Base-by-base conservation (phyloP, 2,329 filamentous ascomycete genomes). In the Hirsutella minnesotensis region DNA sequence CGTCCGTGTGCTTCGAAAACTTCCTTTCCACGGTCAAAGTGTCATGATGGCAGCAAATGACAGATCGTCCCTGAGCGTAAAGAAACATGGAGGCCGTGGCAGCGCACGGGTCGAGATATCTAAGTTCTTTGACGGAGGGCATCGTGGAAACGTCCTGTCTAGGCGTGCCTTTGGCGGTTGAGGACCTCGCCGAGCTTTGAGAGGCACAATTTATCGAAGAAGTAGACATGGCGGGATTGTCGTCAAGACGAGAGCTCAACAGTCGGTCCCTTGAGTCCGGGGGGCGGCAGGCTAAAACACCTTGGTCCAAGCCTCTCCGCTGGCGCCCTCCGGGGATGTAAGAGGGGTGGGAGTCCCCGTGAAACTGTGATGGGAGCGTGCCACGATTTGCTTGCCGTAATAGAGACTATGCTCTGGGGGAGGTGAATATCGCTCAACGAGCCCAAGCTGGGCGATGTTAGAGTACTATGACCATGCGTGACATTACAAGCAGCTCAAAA, bases 11-110 rank as follows among this genome's bases (percentile, higher is more conserved):
- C 46, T 81, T 75, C 22, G 84, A 79, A 58, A 96, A 96, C 16
- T 84, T 77, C 47, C 88, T 74, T 56, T 96, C 90, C 51, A 96
- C 82, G 16, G 84, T 86, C 43, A 98, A 67, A 3, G 86, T 94
- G 58, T 96, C 90, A 65, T 96, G 90, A 56, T 94, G 88, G 27
- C 90, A 80, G 60, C 88, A 92, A 20, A 95, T 73, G 45, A 98
- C 80, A 7, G 81, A 77, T 42, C 80, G 81, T 27, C 86, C 84
- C 60, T 96, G 77, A 20, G 87, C 81, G 63, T 94, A 95, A 21
- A 98, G 74, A 51, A 98, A 83, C 69, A 92, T 84, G 20, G 87
- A 86, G 2, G 85, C 86, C 4, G 92, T 96, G 24, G 92, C 88
- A 16, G 88, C 87, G 61, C 86, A 94, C 45, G 92, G 85, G 53